phyloP scores from a whole-genome alignment of 805 yeast species.

The Candida orba region DNA sequence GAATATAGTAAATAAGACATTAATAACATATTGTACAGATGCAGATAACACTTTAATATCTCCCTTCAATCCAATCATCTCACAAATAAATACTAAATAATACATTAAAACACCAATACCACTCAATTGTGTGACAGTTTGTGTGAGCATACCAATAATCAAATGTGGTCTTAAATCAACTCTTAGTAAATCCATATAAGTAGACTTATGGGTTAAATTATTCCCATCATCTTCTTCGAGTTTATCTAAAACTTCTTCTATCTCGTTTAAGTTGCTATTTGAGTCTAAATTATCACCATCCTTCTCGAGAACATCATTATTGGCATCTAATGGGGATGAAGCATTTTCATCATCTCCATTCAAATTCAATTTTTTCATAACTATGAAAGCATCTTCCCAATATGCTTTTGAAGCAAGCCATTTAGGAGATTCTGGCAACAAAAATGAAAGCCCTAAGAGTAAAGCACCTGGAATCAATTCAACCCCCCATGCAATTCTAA shows the following conservation, averaged over 20 bases:
- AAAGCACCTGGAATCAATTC: conserved; percentile 46
- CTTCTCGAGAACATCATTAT: neutral
- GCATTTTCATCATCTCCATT: neutral
- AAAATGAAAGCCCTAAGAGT: conserved; percentile 30
- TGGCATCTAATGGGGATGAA: no score
- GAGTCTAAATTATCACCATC: neutral
- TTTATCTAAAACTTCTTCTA: conserved; percentile 16
- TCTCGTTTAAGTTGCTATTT: conserved; percentile 15
- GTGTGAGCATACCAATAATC: conserved; percentile 31
- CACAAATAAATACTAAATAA: conserved; percentile 40
- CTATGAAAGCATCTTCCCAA: conserved; percentile 32
- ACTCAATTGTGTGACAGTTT: conserved; percentile 37
- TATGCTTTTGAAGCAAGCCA: conserved; percentile 38
- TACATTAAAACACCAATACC: conserved; percentile 38
- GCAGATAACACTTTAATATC: conserved; percentile 28
- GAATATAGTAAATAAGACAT: conserved; percentile 34
- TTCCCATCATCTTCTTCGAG: conserved; percentile 18
- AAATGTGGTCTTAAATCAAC: conserved; percentile 29
- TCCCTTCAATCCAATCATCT: conserved; percentile 37
- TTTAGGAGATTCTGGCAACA: conserved; percentile 53
- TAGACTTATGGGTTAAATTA: conserved; percentile 14
- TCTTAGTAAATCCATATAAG: conserved; percentile 29
- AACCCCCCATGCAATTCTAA: conserved; percentile 61
- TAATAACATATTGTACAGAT: conserved; percentile 33
- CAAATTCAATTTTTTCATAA: conserved; percentile 15